These are phyloP conservation scores for Cryptococcus hybrid DNA, from an alignment of 1,284 basidiomycete species.

Conservation along the genomic window DNA sequence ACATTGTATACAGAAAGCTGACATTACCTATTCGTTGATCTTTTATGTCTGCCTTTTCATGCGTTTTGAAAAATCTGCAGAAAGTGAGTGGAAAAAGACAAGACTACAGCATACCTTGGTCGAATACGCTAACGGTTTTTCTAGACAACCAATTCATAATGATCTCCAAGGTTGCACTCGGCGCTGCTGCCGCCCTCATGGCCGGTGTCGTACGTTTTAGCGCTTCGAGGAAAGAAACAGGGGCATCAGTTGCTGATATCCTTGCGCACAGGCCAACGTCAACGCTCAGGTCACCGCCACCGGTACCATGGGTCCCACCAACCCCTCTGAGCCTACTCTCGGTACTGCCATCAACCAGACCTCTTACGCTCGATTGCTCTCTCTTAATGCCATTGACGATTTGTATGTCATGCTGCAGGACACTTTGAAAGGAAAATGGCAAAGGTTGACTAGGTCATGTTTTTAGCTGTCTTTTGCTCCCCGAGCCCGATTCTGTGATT, in stretches of 20 bases:
- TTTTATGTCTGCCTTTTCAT: no score
- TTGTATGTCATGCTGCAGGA: constrained; percentile 28
- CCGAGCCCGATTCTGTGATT: constrained; percentile 47
- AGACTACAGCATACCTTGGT: no score
- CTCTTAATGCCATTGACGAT: constrained; percentile 49
- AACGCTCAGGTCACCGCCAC: constrained; percentile 45
- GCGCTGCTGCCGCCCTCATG: constrained; percentile 23
- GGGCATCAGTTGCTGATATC: background rate
- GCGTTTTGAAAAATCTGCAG: no score
- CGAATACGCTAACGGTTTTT: background rate
- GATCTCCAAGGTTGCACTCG: constrained; percentile 21
- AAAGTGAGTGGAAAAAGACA: no score
- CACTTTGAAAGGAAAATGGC: background rate
- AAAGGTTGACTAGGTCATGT: background rate
- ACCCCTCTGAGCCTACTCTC: constrained; percentile 37
- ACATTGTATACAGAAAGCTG: no score
- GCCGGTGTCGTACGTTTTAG: constrained; percentile 26
- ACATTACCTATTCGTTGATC: no score
- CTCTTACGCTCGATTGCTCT: constrained; percentile 44
- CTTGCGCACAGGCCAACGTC: constrained; percentile 16
- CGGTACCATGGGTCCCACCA: constrained; percentile 45
- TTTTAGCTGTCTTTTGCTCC: constrained; percentile 52
- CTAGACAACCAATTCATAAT: constrained; percentile 11
- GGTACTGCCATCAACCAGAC: constrained; percentile 49
- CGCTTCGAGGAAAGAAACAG: no score